Evolutionary conservation across 441 rosid species (phyloP), one percentile per base, ranked within the genome.

Genomic region (Erodium chrysanthum): DNA sequence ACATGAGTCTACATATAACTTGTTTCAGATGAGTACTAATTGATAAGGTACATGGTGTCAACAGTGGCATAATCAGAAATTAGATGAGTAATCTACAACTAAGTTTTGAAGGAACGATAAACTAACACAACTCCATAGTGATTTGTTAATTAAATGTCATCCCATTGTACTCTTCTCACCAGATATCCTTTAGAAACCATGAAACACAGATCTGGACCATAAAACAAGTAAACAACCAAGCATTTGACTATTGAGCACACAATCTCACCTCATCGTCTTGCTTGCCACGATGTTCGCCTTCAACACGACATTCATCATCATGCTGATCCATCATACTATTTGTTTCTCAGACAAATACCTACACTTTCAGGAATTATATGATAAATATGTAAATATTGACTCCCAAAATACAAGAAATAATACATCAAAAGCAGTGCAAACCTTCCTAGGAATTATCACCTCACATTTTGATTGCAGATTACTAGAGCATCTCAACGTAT

Each of bases 201-300:
- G 31, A 12, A 65, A 15, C 31, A 33, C 1, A 40, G 31, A 23
- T 11, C 60, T 17, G 15, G 7, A 14, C 33, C 20, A 62, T 8
- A n/a, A 66, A 25, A 31, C 66, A 35, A 54, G 11, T 4, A 66
- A 25, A 31, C 66, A 35, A 54, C 20, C 10, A 33, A n/a, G 23
- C 7, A 7, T 15, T 33, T 21, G 14, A 48, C 40, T 0, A 17
- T 14, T 33, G 12, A 46, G 59, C 11, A 25, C 20, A 31, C 66
- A 81, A 73, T 17, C 78, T 56, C 77, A 90, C 98, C 94, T 86
- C 96, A 60, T 81, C 91, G 60, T 85, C 89, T 81, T 81, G 96
- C 81, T 88, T 90, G 27, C 79, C 74, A 67, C 56, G 77, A 21
- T 71, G 79, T 71, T 80, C 89, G 20, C 78, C 79, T 48, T 69